Percentiles rank a stretch among this genome's conserved stretches.
Conservation (phyloP, 2,329 filamentous ascomycete genomes). For the Chaetomium strumarium region DNA sequence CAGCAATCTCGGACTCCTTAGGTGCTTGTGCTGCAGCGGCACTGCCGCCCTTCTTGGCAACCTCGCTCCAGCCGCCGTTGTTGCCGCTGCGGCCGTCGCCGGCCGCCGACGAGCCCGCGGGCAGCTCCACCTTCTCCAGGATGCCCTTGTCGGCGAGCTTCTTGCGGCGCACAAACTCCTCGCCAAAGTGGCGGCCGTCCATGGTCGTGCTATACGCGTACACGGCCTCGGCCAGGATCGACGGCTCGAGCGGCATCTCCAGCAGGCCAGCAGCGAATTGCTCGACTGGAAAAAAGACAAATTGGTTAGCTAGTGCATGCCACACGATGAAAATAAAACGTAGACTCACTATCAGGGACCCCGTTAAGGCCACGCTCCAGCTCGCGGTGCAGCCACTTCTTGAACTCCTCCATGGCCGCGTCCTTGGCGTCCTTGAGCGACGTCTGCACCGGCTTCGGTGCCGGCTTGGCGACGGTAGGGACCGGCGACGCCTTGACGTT, state of each 20-base stretch:
- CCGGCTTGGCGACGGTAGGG: conserved; percentile 42
- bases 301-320: neutral
- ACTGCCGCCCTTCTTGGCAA: conserved; percentile 80
- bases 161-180: conserved; percentile 89
- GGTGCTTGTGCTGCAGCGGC: neutral
- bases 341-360: conserved; percentile 14
- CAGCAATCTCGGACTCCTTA: conserved; percentile 38
- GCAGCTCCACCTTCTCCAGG: conserved; percentile 60
- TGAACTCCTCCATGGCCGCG: conserved; percentile 80
- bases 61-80: conserved; percentile 84
- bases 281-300: conserved; percentile 53
- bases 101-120: conserved; percentile 21
- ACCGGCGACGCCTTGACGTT: conserved; percentile 38
- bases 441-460: conserved; percentile 43
- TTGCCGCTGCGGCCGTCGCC: conserved; percentile 40
- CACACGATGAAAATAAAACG: neutral
- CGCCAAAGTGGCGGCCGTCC: conserved; percentile 86
- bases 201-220: conserved; percentile 84
- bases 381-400: conserved; percentile 82
- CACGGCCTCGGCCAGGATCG: conserved; percentile 83
- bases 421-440: conserved; percentile 35
- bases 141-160: conserved; percentile 91
- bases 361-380: conserved; percentile 61
- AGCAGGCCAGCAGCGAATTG: conserved; percentile 73
- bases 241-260: conserved; percentile 67